Evolutionary conservation across 2,329 filamentous ascomycete species (phyloP).

Genomic region (Claviceps humidiphila): DNA sequence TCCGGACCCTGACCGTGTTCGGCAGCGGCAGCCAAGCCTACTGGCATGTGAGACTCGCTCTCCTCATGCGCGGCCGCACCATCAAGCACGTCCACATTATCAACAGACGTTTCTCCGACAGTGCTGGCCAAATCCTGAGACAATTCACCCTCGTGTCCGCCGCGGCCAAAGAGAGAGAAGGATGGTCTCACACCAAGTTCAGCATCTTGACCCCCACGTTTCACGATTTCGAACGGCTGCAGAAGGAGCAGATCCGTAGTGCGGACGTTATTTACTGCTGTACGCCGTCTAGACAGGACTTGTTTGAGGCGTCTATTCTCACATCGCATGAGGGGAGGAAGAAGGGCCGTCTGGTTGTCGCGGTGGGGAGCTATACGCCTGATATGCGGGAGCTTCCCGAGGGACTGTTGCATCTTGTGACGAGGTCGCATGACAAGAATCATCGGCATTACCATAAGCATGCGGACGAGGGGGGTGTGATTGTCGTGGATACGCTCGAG

Average conservation of each 20-base stretch:
- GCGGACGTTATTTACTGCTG: constrained; percentile 82
- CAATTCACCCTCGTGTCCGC: constrained; percentile 31
- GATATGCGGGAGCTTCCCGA: constrained; percentile 75
- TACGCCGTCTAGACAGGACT: constrained; percentile 58
- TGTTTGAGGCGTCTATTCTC: constrained; percentile 63
- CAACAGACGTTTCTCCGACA: constrained; percentile 55
- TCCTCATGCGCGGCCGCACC: constrained; percentile 57
- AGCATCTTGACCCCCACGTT: constrained; percentile 56
- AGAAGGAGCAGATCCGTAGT: constrained; percentile 56
- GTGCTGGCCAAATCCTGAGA: constrained; percentile 37
- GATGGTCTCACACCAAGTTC: constrained; percentile 55
- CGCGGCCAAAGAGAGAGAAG: constrained; percentile 39
- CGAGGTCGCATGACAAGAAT: constrained; percentile 28
- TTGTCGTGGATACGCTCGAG: constrained; percentile 65
- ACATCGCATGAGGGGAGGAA: constrained; percentile 57
- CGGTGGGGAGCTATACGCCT: constrained; percentile 55
- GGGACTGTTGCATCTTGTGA: constrained; percentile 55
- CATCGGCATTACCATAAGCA: constrained; percentile 54
- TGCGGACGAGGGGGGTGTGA: constrained; percentile 47
- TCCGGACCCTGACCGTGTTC: constrained; percentile 71
- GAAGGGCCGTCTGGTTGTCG: constrained; percentile 59
- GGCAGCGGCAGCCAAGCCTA: constrained; percentile 83
- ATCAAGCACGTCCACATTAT: constrained; percentile 74
- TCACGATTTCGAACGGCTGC: constrained; percentile 49
- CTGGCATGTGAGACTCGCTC: constrained; percentile 80